Conservation (phyloP, 2,329 filamentous ascomycete species). For the Curvularia lunata region DNA sequence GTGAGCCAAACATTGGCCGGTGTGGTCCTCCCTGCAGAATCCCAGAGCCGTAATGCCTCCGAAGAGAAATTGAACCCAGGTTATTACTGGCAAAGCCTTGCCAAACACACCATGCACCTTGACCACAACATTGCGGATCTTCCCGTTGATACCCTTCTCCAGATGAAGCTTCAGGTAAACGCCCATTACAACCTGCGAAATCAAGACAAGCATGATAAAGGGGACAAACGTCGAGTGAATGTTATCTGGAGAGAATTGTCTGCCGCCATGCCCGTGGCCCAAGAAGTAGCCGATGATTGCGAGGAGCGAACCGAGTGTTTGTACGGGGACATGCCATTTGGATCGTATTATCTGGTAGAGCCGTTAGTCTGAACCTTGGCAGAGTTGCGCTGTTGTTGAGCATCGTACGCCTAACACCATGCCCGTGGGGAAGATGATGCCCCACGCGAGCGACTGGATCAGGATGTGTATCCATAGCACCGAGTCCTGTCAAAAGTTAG, state of each 20-base stretch:
- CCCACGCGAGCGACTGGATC: constrained; percentile 84
- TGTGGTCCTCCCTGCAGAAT: constrained; percentile 89
- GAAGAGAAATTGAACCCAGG: constrained; percentile 95
- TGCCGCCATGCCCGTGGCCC: constrained; percentile 87
- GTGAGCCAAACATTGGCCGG: constrained; percentile 91
- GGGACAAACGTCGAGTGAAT: constrained; percentile 83
- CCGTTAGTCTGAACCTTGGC: neutral
- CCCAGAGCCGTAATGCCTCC: constrained; percentile 91
- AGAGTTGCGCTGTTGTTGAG: too few species aligned
- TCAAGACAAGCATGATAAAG: constrained; percentile 78
- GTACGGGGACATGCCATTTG: constrained; percentile 91
- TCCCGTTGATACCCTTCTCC: constrained; percentile 80
- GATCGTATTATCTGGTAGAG: constrained; percentile 78
- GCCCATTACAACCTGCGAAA: constrained; percentile 78
- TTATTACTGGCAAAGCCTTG: constrained; percentile 82
- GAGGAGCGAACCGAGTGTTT: constrained; percentile 75
- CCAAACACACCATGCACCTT: constrained; percentile 80
- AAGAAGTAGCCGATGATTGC: constrained; percentile 87
- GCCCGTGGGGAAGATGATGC: constrained; percentile 88
- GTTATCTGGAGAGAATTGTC: constrained; percentile 70
- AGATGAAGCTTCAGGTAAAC: constrained; percentile 89
- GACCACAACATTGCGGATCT: constrained; percentile 75
- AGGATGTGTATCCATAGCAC: constrained; percentile 95
- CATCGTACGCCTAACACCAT: constrained; percentile 88
- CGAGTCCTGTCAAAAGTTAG: constrained; percentile 63